These are phyloP conservation scores for Aspergillus caelatus DNA, from an alignment of 2,329 filamentous ascomycete genomes.

Conservation along the genomic window DNA sequence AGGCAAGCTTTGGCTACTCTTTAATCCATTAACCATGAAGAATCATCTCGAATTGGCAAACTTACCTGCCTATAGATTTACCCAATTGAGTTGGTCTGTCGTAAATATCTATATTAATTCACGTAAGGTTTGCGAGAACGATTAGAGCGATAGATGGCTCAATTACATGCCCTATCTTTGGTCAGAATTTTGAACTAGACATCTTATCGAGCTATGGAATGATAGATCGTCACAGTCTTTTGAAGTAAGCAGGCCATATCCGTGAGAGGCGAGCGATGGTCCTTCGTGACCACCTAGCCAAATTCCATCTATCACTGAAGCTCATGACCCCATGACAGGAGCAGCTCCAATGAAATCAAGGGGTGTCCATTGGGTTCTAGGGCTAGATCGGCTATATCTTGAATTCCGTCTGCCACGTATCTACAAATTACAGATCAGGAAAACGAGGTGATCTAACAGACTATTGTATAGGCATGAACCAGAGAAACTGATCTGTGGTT, in stretches of 20 bases:
- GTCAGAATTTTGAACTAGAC: no score
- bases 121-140: no score
- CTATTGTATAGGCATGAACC: background rate
- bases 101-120: no score
- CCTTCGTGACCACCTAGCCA: background rate
- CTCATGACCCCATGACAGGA: background rate
- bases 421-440: background rate
- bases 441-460: background rate
- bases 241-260: background rate
- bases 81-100: no score
- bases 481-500: no score
- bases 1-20: background rate
- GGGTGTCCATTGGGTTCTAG: background rate
- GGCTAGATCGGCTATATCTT: background rate
- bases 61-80: no score
- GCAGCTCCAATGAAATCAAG: background rate
- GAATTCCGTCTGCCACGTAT: no score
- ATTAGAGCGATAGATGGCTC: no score
- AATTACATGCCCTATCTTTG: no score
- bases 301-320: background rate
- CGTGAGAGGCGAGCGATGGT: background rate
- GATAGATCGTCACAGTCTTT: background rate
- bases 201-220: no score
- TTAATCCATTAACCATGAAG: no score
- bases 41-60: no score